Conservation (phyloP, 2,329 filamentous ascomycete species). For the Fusarium tanahbumbuense region DNA sequence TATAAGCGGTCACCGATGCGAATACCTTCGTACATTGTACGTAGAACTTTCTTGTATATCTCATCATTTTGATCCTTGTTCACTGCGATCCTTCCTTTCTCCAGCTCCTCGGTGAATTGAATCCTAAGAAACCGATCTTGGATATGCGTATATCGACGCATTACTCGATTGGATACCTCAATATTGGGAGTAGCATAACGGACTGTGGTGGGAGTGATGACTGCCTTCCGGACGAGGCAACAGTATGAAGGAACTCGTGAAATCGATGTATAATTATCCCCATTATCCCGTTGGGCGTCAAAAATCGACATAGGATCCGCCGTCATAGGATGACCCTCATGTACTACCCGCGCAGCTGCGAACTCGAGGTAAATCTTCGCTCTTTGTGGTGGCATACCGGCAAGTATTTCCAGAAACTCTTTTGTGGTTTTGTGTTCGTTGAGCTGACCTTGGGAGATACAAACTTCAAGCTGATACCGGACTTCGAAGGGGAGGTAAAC, state of each 20-base stretch:
- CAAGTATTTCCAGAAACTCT: constrained; percentile 75
- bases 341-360: constrained; percentile 60
- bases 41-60: constrained; percentile 78
- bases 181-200: constrained; percentile 81
- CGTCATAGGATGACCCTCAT: constrained; percentile 68
- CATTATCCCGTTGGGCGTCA: constrained; percentile 71
- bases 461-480: constrained; percentile 92
- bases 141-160: constrained; percentile 75
- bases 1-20: constrained; percentile 83
- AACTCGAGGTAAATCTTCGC: constrained; percentile 80
- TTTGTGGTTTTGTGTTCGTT: constrained; percentile 78
- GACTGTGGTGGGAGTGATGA: constrained; percentile 86
- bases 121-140: constrained; percentile 88
- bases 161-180: constrained; percentile 88
- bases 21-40: constrained; percentile 81
- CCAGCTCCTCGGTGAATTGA: constrained; percentile 86
- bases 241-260: constrained; percentile 76
- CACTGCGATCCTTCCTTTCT: constrained; percentile 65
- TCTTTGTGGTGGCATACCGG: constrained; percentile 55
- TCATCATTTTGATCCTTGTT: constrained; percentile 71
- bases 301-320: constrained; percentile 37
- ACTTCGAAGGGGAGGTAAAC: constrained; percentile 73
- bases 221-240: constrained; percentile 78
- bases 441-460: constrained; percentile 82
- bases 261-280: constrained; percentile 59